A percentile compares a stretch with the other conserved stretches of the same genome.
Evolutionary conservation across 495 filamentous ascomycete species (phyloP).

Genomic region (Hypoxylon subgilvum): DNA sequence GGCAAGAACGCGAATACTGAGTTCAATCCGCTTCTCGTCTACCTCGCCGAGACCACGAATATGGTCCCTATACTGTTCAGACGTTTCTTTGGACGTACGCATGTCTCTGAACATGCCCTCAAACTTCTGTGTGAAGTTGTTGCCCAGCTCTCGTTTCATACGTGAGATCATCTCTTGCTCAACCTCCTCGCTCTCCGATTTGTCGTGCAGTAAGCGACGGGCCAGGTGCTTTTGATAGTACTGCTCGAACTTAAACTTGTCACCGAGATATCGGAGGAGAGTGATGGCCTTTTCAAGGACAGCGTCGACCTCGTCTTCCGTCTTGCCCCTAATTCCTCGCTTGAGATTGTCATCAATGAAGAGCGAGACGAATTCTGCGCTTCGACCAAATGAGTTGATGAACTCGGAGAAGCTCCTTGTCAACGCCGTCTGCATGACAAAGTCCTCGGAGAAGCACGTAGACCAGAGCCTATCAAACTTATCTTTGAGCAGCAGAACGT

Average conservation of each 20-base stretch:
- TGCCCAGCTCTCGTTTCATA: slow-evolving; percentile 95
- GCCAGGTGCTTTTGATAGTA: slow-evolving; percentile 99
- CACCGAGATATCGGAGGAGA: slow-evolving; percentile 81
- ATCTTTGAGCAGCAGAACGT: slow-evolving; percentile 81
- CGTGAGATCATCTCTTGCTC: slow-evolving; percentile 95
- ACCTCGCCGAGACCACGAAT: slow-evolving; percentile 67
- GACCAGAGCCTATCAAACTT: slow-evolving; percentile 85
- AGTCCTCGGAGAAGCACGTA: slow-evolving; percentile 72
- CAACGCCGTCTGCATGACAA: slow-evolving; percentile 77
- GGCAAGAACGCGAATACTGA: slow-evolving; percentile 84
- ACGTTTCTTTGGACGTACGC: slow-evolving; percentile 85
- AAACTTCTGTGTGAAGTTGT: slow-evolving; percentile 88
- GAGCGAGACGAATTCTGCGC: slow-evolving; percentile 90
- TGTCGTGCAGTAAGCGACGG: slow-evolving; percentile 80
- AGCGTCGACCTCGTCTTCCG: slow-evolving; percentile 83
- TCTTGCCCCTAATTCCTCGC: slow-evolving; percentile 90
- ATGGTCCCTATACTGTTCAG: slow-evolving; percentile 72
- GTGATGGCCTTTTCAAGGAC: slow-evolving; percentile 90
- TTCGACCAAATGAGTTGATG: slow-evolving; percentile 82
- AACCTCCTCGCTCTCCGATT: slow-evolving; percentile 83
- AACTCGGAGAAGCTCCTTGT: slow-evolving; percentile 86
- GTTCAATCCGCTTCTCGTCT: slow-evolving; percentile 72
- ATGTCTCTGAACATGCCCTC: slow-evolving; percentile 99
- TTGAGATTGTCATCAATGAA: slow-evolving; percentile 98
- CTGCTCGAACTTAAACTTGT: slow-evolving; percentile 94